Evolutionary conservation across 169 alveolate genomes (phyloP), one percentile per base, ranked within the genome.

Genomic region (Neospora caninum): DNA sequence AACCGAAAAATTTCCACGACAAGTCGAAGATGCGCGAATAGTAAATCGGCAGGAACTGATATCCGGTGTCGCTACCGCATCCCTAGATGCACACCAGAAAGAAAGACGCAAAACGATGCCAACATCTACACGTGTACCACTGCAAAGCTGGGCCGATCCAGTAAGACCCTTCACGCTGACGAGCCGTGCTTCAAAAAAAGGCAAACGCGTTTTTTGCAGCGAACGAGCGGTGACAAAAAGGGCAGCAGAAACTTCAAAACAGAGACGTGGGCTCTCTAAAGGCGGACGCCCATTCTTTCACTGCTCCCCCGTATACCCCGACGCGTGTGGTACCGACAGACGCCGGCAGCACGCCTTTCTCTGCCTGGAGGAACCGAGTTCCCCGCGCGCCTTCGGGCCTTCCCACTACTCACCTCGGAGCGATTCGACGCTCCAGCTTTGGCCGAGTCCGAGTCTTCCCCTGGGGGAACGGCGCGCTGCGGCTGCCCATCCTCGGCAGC

Each of bases 1-100:
- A 73, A 9, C 84, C 84, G 84, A 31, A 73, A 22, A 73, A n/a
- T n/a, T 73, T 73, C 84, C 84, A 73, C 31, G 84, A 73, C 13
- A 73, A 73, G 20, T 73, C 84, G 43, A 73, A 73, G 84, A 73
- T 20, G 2, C 43, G 84, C 84, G 84, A 73, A 22, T 73, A 73
- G 45, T 34, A 36, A n/a, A 22, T 34, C 25, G 84, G 84, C 39
- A 73, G n/a, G 42, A 73, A 73, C 49, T 31, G 39, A 20, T 73
- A 73, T 13, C 84, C 84, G 45, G 7, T 13, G 45, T n/a, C 84
- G 1, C 84, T 36, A 0, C 20, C 84, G 84, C 27, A n/a, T 18
- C 1, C 43, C 39, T 73, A 73, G 20, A 31, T 6, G 39, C 43
- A 73, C 84, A n/a, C n/a, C 38, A 34, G 42, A 20, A n/a, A 69